Conservation (phyloP, 345 rosid genomes). For the Cardamine resedifolia region DNA sequence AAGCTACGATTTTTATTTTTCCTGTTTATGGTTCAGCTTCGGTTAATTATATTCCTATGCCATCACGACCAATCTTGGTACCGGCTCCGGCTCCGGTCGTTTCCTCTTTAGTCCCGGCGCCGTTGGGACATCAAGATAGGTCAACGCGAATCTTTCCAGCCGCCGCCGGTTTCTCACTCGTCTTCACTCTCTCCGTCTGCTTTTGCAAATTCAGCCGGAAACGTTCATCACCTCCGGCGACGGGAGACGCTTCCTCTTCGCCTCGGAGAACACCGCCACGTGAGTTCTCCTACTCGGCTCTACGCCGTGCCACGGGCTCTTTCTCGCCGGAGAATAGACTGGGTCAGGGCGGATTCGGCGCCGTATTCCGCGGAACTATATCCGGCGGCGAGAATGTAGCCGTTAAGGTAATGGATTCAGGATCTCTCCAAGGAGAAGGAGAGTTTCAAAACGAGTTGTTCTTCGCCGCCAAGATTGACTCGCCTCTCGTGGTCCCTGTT, state of each 20-base stretch:
- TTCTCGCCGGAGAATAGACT: slow-evolving; percentile 56
- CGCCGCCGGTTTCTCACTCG: slow-evolving; percentile 46
- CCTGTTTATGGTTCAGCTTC: slow-evolving; percentile 25
- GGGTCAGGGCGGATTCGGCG: slow-evolving; percentile 86
- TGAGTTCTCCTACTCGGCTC: slow-evolving; percentile 57
- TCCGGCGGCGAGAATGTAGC: slow-evolving; percentile 49
- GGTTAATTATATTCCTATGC: slow-evolving; percentile 36
- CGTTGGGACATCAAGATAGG: slow-evolving; percentile 3
- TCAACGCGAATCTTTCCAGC: slow-evolving; percentile 36
- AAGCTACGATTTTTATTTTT: background rate
- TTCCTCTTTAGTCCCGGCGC: slow-evolving; percentile 11
- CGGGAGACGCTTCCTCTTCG: slow-evolving; percentile 18
- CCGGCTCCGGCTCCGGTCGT: background rate
- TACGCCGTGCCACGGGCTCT: slow-evolving; percentile 65
- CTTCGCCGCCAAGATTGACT: slow-evolving; percentile 70
- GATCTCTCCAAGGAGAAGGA: slow-evolving; percentile 89
- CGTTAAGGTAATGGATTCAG: slow-evolving; percentile 91
- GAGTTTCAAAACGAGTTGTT: slow-evolving; percentile 95
- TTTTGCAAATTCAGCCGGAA: slow-evolving; percentile 59
- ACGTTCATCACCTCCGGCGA: slow-evolving; percentile 30
- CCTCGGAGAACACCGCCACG: slow-evolving; percentile 52
- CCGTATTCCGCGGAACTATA: slow-evolving; percentile 65
- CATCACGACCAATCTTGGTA: slow-evolving; percentile 47
- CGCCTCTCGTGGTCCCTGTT: slow-evolving; percentile 63
- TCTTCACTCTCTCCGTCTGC: slow-evolving; percentile 49